phyloP scores from a whole-genome alignment of 345 rosid species.

The Euphorbia pulcherrima region DNA sequence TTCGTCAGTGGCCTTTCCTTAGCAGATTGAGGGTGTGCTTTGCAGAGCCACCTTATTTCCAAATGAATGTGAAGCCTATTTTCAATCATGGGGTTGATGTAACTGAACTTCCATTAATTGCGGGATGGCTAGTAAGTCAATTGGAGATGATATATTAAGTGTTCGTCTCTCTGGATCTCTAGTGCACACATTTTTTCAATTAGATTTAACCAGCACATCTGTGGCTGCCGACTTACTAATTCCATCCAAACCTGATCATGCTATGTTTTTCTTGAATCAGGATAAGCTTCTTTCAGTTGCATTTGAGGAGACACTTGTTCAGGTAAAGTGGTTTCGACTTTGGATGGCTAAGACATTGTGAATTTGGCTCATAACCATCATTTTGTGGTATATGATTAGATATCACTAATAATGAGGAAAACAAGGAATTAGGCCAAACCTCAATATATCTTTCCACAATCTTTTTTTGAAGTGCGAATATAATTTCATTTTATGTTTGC shows the following conservation, averaged over 20 bases:
- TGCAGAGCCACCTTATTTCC: conserved; percentile 93
- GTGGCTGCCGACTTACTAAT: not conserved
- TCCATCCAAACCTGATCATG: conserved; percentile 9
- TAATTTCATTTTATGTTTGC: conserved; percentile 2
- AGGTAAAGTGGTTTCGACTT: conserved; percentile 23
- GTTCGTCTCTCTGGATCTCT: conserved; percentile 5
- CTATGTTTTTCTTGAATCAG: conserved; percentile 40
- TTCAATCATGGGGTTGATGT: conserved; percentile 75
- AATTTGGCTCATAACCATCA: not conserved
- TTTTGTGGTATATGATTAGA: not conserved
- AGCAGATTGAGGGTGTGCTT: conserved; percentile 88
- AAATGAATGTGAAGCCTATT: conserved; percentile 85
- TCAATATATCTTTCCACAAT: not conserved
- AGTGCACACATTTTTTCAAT: not conserved
- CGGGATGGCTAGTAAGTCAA: conserved; percentile 95
- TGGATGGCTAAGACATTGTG: not conserved
- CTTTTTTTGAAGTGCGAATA: not conserved
- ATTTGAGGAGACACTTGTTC: conserved; percentile 70
- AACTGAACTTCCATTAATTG: conserved; percentile 83
- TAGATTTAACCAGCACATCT: not conserved
- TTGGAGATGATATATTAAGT: conserved; percentile 11
- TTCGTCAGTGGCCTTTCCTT: conserved; percentile 80
- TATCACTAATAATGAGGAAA: not conserved
- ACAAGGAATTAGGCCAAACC: not conserved
- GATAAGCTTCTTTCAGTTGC: conserved; percentile 84